Evolutionary conservation across 1,284 basidiomycete species (phyloP).

Genomic region (Apiotrichum laibachii): DNA sequence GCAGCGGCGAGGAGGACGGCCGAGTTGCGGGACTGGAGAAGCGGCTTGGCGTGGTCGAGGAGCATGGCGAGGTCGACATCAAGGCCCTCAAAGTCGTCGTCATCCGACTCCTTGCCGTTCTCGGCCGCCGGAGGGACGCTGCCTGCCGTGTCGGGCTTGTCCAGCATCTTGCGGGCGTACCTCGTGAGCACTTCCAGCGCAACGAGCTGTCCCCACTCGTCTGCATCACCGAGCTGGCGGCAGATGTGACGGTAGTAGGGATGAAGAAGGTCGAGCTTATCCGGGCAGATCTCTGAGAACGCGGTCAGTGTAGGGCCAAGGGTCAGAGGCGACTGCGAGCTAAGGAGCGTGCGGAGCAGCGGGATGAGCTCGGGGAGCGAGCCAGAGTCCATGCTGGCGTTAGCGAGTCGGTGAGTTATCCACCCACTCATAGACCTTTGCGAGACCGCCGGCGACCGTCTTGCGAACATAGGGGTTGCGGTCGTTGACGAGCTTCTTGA

Average conservation of each 20-base stretch:
- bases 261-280: conserved; percentile 81
- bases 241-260: conserved; percentile 83
- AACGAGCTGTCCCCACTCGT: conserved; percentile 92
- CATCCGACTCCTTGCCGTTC: conserved; percentile 19
- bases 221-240: conserved; percentile 77
- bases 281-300: conserved; percentile 78
- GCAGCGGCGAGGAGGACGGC: conserved; percentile 75
- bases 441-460: conserved; percentile 81
- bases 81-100: conserved; percentile 60
- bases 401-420: background rate
- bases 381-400: conserved; percentile 65
- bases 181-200: conserved; percentile 67
- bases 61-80: conserved; percentile 69
- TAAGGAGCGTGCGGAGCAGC: conserved; percentile 70
- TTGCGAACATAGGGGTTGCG: conserved; percentile 91
- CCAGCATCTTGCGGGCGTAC: conserved; percentile 81
- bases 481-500: conserved; percentile 87
- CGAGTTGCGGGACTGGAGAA: conserved; percentile 80
- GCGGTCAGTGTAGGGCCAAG: conserved; percentile 82
- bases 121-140: conserved; percentile 1
- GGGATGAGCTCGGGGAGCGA: conserved; percentile 71
- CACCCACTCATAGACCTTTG: conserved; percentile 76
- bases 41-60: conserved; percentile 66
- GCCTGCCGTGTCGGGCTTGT: conserved; percentile 58
- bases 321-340: conserved; percentile 80